Conservation (phyloP, 176 grass and related monocot genomes). For the bread wheat (Triticum aestivum) region IWGSC_CS_RefSeq_v2.1 NC_057814.1:326113165-326113664, state of each 20-base stretch:
- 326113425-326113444: conserved; percentile 91
- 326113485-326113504: conserved; percentile 93
- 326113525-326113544: conserved; percentile 92
- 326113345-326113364: conserved; percentile 23
- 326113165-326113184: conserved; percentile 40
- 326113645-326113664: conserved; percentile 79
- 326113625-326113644: conserved; percentile 69
- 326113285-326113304: conserved; percentile 97
- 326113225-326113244: not conserved
- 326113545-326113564: conserved; percentile 98
- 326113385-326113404: conserved; percentile 88
- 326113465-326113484: conserved; percentile 89
- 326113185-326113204: conserved; percentile 6
- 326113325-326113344: conserved; percentile 34
- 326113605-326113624: conserved; percentile 66
- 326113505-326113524: conserved; percentile 68
- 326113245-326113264: conserved; percentile 8
- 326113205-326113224: conserved; percentile 1
- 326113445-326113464: conserved; percentile 80
- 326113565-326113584: conserved; percentile 69
- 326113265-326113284: conserved; percentile 19
- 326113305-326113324: conserved; percentile 94
- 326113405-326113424: conserved; percentile 99
- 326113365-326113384: not conserved
- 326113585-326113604: conserved; percentile 56